Base-by-base conservation (phyloP, 306 rosid genomes). In the Myrica gale region DNA sequence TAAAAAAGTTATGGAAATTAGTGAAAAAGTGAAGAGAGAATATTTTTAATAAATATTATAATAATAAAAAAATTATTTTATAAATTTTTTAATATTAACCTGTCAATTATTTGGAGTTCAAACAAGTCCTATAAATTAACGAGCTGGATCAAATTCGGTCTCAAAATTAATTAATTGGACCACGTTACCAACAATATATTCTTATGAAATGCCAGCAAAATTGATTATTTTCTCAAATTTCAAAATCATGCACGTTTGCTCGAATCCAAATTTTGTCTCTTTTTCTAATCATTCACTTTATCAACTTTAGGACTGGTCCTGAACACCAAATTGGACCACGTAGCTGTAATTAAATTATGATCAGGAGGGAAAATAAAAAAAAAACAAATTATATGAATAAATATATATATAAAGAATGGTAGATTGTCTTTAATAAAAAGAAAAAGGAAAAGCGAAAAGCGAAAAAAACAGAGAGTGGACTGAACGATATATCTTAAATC, bases 201-300 rank as follows among this genome's bases (percentile, higher is more conserved):
- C 76, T 41, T 48, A 32, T 48, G 80, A 61, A 69, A 50, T n/a
- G 76, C 65, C 72, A 67, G 71, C 43, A 10, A 23, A 67, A 68
- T 9, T 55, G 23, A 47, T 43, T 41, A 13, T 54, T 4, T 3
- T 47, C 32, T 62, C 32, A 58, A 63, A 47, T 75, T 20, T 39
- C 42, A 50, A 39, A 26, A 66, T 56, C 68, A 1, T 42, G 61
- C 43, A 39, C 54, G 12, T 43, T 10, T 23, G n/a, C 74, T 52
- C n/a, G 58, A 69, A 78, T 69, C 77, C 56, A 52, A 20, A 8
- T 66, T 42, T 21, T 76, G 5, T 15, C 47, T 37, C n/a, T 68
- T 32, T 8, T 15, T 5, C 39, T 20, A 13, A 37, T 37, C 26
- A 41, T 54, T 26, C 58, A 63, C 73, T 78, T 41, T 39, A 10